These are phyloP conservation scores for Aspergillus cavernicola DNA, from an alignment of 495 filamentous ascomycete genomes.

Conservation along the genomic window DNA sequence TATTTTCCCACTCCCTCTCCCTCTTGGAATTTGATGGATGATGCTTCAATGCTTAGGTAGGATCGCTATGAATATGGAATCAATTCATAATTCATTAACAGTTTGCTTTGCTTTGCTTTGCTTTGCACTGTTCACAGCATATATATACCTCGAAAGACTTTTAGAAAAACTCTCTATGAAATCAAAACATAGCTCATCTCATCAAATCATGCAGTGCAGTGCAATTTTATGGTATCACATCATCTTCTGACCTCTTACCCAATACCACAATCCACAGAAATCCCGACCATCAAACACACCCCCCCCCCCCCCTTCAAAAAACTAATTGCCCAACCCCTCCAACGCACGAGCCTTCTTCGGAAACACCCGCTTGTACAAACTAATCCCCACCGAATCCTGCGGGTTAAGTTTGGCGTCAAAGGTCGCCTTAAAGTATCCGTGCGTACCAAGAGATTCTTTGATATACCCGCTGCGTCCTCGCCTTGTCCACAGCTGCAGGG, in stretches of 20 bases:
- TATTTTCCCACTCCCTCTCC: background rate
- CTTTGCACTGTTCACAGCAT: background rate
- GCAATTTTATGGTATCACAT: slow-evolving; percentile 29
- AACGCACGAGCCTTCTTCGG: slow-evolving; percentile 63
- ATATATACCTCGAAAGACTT: slow-evolving; percentile 1
- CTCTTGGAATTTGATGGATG: too few relatives aligned
- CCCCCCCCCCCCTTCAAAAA: too few relatives aligned
- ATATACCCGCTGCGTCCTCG: slow-evolving; percentile 82
- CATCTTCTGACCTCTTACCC: slow-evolving; percentile 5
- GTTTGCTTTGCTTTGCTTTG: too few relatives aligned
- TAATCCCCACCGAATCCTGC: slow-evolving; percentile 87
- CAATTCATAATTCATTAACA: slow-evolving; percentile 9
- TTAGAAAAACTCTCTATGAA: background rate
- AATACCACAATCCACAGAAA: slow-evolving; percentile 2
- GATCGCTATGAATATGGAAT: background rate
- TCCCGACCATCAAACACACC: slow-evolving; percentile 14
- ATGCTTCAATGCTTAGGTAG: background rate
- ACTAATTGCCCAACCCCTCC: slow-evolving; percentile 32
- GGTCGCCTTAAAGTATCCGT: slow-evolving; percentile 98
- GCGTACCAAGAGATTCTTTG: slow-evolving; percentile 91
- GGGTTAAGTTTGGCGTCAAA: slow-evolving; percentile 96
- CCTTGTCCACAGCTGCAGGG: slow-evolving; percentile 89
- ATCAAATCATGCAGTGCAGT: slow-evolving; percentile 25
- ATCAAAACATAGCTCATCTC: slow-evolving; percentile 9
- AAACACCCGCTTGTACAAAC: slow-evolving; percentile 91